Evolutionary conservation across 1,284 basidiomycete genomes (phyloP), one percentile per base, ranked within the genome.

Genomic region (Cystobasidium slooffiae): DNA sequence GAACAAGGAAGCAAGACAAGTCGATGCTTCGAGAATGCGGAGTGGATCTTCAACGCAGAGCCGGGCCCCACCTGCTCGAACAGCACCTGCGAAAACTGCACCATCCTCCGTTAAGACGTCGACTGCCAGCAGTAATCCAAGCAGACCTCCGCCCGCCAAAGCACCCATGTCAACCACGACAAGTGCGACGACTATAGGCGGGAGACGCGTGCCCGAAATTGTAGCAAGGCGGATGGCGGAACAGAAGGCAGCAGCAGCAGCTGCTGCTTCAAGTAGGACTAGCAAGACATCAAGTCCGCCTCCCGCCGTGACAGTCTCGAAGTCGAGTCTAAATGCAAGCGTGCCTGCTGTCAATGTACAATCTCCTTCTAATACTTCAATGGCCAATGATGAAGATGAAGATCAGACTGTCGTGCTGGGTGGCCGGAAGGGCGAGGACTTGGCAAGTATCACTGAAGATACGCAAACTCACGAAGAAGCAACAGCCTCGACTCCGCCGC

Each of bases 171-270:
- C 52, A 7, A 18, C 49, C 14, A 53, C 47, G 31, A 24, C 20
- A 6, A 43, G 62, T 16, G 37, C n/a, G 31, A 47, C 69, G 24
- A 47, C 41, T 49, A 59, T n/a, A 31, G 62, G 24, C 31, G 63
- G 51, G 8, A 73, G 59, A 22, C 62, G 52, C 18, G 16, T 73
- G 18, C 63, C 70, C 22, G 46, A 62, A 3, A 39, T 73, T 0
- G 70, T 73, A 7, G 70, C 70, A 14, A 51, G 62, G 18, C 47
- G 51, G 39, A 22, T 73, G 52, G 70, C 70, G 5, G 66, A 68
- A 24, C 69, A 63, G 56, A 66, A 31, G 44, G 59, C 37, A 64
- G 46, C 61, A 59, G 56, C 41, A 46, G 44, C 65, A 37, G 47
- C 52, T 20, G 47, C 52, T 20, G 37, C 16, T 49, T 47, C 46